These are phyloP conservation scores for Drechslerella dactyloides DNA, from an alignment of 2,329 filamentous ascomycete species.

Conservation along the genomic window DNA sequence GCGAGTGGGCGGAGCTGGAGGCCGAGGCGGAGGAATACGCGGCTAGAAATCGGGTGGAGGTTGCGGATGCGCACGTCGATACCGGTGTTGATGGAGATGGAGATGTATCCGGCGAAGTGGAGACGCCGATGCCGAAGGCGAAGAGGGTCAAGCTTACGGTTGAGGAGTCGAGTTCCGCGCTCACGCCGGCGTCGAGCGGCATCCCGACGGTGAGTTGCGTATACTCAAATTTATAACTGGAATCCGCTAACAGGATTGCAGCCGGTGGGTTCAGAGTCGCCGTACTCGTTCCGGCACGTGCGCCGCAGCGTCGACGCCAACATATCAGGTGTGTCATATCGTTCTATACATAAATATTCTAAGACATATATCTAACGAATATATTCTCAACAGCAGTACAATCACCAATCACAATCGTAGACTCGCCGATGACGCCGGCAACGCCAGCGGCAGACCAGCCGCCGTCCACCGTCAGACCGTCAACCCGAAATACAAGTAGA, in stretches of 20 bases:
- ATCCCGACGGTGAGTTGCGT: background rate
- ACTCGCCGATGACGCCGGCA: background rate
- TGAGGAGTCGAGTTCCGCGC: background rate
- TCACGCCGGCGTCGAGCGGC: background rate
- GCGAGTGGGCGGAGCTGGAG: constrained; percentile 32
- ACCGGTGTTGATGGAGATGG: background rate
- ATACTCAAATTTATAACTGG: background rate
- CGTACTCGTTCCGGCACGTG: constrained; percentile 29
- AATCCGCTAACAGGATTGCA: background rate
- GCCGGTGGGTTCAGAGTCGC: background rate
- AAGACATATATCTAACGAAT: no score
- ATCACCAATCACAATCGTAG: constrained; percentile 2
- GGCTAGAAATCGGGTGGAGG: background rate
- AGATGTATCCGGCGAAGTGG: no score
- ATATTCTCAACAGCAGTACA: constrained; percentile 4
- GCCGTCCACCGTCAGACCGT: no score
- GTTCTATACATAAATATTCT: no score
- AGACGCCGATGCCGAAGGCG: background rate
- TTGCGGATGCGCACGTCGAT: background rate
- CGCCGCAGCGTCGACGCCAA: constrained; percentile 13
- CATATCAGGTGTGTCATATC: no score
- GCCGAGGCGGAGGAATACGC: constrained; percentile 15
- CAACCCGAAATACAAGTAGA: no score
- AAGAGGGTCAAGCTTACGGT: background rate
- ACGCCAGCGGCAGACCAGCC: background rate